Conservation (phyloP, 1,139 yeast genomes). For the Yamadazyma sp. region DNA sequence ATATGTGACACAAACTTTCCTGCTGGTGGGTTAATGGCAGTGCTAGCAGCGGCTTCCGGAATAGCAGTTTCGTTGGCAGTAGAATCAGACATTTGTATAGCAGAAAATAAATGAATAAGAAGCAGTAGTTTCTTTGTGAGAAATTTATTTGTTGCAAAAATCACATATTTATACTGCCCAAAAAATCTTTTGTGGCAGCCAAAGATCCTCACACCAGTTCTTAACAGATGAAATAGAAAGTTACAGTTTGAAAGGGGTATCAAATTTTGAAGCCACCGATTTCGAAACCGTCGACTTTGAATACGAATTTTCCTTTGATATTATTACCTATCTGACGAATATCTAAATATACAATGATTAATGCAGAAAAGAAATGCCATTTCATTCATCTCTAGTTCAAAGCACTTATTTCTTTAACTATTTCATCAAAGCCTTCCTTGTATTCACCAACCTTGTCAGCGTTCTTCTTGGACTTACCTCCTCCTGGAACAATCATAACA, state of each 20-base stretch:
- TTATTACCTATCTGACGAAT: slow-evolving; percentile 6
- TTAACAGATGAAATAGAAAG: no score
- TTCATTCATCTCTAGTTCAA: slow-evolving; percentile 18
- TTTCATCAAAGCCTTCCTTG: slow-evolving; percentile 89
- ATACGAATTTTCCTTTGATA: not conserved
- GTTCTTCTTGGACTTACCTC: slow-evolving; percentile 81
- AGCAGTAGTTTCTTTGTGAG: not conserved
- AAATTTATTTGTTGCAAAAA: not conserved
- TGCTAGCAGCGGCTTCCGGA: not conserved
- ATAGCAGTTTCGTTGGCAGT: not conserved
- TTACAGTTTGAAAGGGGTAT: no score
- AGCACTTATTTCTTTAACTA: slow-evolving; percentile 80
- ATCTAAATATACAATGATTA: slow-evolving; percentile 8
- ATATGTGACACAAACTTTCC: slow-evolving; percentile 13
- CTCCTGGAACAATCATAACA: slow-evolving; percentile 97
- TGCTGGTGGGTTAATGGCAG: not conserved
- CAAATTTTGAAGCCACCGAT: no score
- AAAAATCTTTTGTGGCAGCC: not conserved
- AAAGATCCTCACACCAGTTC: no score
- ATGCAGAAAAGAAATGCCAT: slow-evolving; percentile 1
- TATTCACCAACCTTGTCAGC: slow-evolving; percentile 84
- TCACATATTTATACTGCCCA: not conserved
- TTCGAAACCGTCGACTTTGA: no score
- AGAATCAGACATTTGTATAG: slow-evolving; percentile 1
- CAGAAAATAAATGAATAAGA: slow-evolving; percentile 1